Percentiles rank a stretch among this genome's conserved stretches.
Conservation (phyloP, 2,329 filamentous ascomycete genomes). For the Paramyrothecium sp. region DNA sequence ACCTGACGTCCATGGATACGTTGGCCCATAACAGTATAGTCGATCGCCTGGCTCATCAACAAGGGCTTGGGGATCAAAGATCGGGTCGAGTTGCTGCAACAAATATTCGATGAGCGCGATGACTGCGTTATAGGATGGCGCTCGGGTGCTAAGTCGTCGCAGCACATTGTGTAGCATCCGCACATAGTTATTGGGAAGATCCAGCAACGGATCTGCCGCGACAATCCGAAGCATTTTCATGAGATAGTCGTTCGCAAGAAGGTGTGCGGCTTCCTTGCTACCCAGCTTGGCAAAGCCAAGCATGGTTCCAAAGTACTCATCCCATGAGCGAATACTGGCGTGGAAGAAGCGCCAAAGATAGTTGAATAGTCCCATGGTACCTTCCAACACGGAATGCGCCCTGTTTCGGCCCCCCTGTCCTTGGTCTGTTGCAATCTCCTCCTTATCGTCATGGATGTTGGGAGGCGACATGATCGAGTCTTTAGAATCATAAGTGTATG, state of each 20-base stretch:
- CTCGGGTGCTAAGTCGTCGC: slow-evolving; percentile 47
- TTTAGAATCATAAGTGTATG: slow-evolving; percentile 42
- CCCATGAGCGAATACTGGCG: slow-evolving; percentile 64
- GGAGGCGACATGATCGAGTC: slow-evolving; percentile 4
- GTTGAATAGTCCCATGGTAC: slow-evolving; percentile 47
- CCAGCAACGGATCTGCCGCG: slow-evolving; percentile 53
- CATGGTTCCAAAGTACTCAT: slow-evolving; percentile 73
- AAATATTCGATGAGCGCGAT: slow-evolving; percentile 49
- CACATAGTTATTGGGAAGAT: slow-evolving; percentile 53
- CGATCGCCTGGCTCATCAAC: slow-evolving; percentile 39
- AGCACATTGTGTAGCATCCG: slow-evolving; percentile 52
- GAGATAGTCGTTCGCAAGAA: slow-evolving; percentile 63
- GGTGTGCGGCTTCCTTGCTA: slow-evolving; percentile 50
- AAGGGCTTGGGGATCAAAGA: slow-evolving; percentile 31
- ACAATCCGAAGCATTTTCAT: slow-evolving; percentile 58
- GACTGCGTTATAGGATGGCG: slow-evolving; percentile 52
- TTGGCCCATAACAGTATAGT: slow-evolving; percentile 26
- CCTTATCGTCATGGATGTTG: slow-evolving; percentile 28
- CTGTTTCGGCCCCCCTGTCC: background rate
- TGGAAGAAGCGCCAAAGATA: slow-evolving; percentile 64
- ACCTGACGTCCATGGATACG: slow-evolving; percentile 41
- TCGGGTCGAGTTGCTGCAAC: slow-evolving; percentile 39
- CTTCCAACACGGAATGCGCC: slow-evolving; percentile 27
- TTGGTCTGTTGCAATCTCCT: slow-evolving; percentile 6
- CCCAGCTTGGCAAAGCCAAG: slow-evolving; percentile 65